Conservation (phyloP, 1,284 basidiomycete species). For the Ustilago cynodontis region DNA sequence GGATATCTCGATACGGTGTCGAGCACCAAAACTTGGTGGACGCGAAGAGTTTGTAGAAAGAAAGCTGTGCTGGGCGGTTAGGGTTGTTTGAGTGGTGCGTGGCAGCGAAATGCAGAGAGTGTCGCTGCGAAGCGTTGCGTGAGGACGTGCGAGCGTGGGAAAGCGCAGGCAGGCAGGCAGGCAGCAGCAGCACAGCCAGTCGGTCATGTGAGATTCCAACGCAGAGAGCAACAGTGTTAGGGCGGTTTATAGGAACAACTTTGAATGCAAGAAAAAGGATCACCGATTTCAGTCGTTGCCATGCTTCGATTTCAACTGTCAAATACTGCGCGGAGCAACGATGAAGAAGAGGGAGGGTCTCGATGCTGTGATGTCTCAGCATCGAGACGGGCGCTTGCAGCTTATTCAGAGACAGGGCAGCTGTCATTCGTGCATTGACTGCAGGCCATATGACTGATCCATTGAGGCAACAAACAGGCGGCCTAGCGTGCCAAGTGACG, state of each 20-base stretch:
- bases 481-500: neutral
- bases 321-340: neutral
- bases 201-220: constrained; percentile 1
- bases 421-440: neutral
- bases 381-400: constrained; percentile 4
- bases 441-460: constrained; percentile 1
- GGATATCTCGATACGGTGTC: neutral
- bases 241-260: too few species aligned
- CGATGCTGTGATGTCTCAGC: constrained; percentile 1
- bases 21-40: neutral
- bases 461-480: neutral
- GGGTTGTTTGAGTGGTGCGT: neutral
- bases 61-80: too few species aligned
- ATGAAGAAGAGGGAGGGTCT: neutral
- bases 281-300: neutral
- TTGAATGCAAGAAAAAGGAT: too few species aligned
- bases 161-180: too few species aligned
- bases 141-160: constrained; percentile 11
- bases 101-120: neutral
- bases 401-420: neutral
- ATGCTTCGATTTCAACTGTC: constrained; percentile 13
- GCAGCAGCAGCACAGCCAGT: too few species aligned
- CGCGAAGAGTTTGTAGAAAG: neutral
- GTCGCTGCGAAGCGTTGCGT: neutral
- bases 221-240: too few species aligned